phyloP scores from a whole-genome alignment of 75 land plant genomes.

The Adiantum capillusveneris region DNA sequence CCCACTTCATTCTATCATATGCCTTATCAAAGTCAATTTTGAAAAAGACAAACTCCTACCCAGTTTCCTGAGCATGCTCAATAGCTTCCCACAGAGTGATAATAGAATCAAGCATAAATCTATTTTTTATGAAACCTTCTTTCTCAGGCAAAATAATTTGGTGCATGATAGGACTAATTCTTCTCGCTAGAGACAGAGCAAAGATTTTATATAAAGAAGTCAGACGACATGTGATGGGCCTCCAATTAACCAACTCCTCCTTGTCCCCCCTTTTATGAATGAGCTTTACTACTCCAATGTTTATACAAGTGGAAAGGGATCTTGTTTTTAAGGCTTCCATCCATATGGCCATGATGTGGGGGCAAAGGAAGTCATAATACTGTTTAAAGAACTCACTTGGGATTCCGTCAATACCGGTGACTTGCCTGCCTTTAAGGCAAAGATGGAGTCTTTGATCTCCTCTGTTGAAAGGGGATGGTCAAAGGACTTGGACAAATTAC shows the following conservation, averaged over 20 bases:
- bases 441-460: conserved; percentile 1
- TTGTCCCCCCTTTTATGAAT: not conserved
- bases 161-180: not conserved
- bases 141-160: not conserved
- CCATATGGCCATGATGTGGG: not conserved
- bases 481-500: no score
- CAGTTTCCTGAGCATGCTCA: not conserved
- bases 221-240: not conserved
- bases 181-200: not conserved
- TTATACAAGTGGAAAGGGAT: not conserved
- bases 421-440: not conserved
- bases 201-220: not conserved
- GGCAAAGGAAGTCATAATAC: not conserved
- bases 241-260: not conserved
- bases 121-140: not conserved
- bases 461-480: not conserved
- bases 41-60: not conserved
- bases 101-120: not conserved
- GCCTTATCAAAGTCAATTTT: conserved; percentile 3
- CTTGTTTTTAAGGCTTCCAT: not conserved
- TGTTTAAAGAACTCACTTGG: not conserved
- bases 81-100: not conserved
- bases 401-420: not conserved
- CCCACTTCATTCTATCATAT: not conserved
- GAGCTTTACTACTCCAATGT: not conserved